A percentile compares a stretch with the other conserved stretches of the same genome.
phyloP scores from a whole-genome alignment of 2,329 filamentous ascomycete species.

The Harringtonia aguacate region DNA sequence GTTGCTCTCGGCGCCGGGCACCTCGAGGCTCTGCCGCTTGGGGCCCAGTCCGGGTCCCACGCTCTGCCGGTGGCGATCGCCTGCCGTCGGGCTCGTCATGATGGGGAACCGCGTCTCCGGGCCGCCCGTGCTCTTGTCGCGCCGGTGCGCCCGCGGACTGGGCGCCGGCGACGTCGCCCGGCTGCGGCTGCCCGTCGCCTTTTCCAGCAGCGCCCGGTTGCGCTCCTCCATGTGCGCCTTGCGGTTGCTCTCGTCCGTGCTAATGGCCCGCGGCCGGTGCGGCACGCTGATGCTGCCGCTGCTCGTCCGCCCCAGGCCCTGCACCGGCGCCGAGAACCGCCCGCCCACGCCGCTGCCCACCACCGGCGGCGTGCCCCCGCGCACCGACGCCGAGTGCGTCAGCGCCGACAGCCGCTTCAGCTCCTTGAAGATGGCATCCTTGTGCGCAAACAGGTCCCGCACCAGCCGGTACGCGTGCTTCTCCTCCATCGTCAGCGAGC shows the following conservation, averaged over 20 bases:
- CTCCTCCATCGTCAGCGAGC: constrained; percentile 88
- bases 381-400: constrained; percentile 49
- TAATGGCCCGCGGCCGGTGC: constrained; percentile 72
- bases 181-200: constrained; percentile 52
- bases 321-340: background rate
- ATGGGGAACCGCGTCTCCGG: constrained; percentile 79
- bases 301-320: constrained; percentile 15
- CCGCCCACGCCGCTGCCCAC: background rate
- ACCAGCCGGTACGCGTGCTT: constrained; percentile 85
- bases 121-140: constrained; percentile 67
- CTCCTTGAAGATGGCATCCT: constrained; percentile 90
- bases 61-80: constrained; percentile 37
- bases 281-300: constrained; percentile 11
- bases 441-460: constrained; percentile 85
- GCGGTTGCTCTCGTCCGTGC: constrained; percentile 90
- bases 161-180: constrained; percentile 66
- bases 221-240: constrained; percentile 91
- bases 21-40: constrained; percentile 67
- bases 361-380: background rate
- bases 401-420: constrained; percentile 79
- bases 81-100: constrained; percentile 51
- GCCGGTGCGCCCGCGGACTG: constrained; percentile 49
- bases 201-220: constrained; percentile 67
- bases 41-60: constrained; percentile 37
- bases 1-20: constrained; percentile 45